A percentile compares a stretch with the other conserved stretches of the same genome.
Conservation (phyloP, 768 basidiomycete species). For the Phaffia tasmanica region DNA sequence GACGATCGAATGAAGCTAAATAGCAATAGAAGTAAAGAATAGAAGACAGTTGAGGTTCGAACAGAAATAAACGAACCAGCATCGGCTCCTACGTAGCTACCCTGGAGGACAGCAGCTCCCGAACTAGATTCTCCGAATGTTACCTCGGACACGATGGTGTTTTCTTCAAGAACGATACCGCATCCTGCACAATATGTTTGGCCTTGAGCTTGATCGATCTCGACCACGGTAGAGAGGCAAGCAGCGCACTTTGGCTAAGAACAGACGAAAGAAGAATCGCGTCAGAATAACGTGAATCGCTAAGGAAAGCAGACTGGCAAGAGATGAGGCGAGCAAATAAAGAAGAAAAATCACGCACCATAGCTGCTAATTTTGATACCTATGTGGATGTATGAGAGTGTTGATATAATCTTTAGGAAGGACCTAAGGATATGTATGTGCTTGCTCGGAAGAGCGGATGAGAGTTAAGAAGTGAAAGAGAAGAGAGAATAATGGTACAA, state of each 20-base stretch:
- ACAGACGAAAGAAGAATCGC: neutral
- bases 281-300: neutral
- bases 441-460: too few species aligned
- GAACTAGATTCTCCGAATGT: slow-evolving; percentile 85
- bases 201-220: slow-evolving; percentile 21
- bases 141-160: slow-evolving; percentile 84
- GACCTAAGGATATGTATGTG: too few species aligned
- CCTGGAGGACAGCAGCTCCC: slow-evolving; percentile 91
- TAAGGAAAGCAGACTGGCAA: too few species aligned
- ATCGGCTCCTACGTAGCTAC: slow-evolving; percentile 79
- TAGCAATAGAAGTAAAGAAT: neutral
- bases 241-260: slow-evolving; percentile 19
- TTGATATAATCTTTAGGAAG: too few species aligned
- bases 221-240: slow-evolving; percentile 22
- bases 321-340: too few species aligned
- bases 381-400: too few species aligned
- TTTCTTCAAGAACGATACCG: slow-evolving; percentile 84
- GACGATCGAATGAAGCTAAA: neutral
- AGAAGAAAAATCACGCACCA: too few species aligned
- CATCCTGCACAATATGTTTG: slow-evolving; percentile 54
- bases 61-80: slow-evolving; percentile 54
- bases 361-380: too few species aligned
- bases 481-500: too few species aligned
- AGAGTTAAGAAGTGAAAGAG: too few species aligned
- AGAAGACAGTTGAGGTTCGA: neutral